A percentile compares a stretch with the other conserved stretches of the same genome.
Conservation (phyloP, 2,329 filamentous ascomycete species). For the Penicillium verrucosum region DNA sequence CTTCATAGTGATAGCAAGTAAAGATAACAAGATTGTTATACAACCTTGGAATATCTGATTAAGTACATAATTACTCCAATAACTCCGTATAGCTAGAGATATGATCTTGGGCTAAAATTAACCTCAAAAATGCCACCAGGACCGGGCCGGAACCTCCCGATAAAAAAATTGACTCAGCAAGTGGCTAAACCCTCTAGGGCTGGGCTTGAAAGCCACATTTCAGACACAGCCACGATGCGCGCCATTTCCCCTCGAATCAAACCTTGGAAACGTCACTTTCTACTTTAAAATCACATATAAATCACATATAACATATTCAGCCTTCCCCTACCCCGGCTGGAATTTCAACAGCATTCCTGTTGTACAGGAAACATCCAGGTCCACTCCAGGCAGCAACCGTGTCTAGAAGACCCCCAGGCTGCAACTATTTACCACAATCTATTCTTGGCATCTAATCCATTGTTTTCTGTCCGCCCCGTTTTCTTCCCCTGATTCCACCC, state of each 20-base stretch:
- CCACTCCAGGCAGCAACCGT: slow-evolving; percentile 7
- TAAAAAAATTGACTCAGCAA: neutral
- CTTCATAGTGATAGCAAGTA: neutral
- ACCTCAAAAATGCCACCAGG: neutral
- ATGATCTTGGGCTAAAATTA: neutral
- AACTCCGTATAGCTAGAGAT: neutral
- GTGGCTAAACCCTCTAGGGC: neutral
- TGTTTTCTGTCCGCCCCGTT: neutral
- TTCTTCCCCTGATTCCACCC: neutral
- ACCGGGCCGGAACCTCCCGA: neutral
- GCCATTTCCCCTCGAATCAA: slow-evolving; percentile 3
- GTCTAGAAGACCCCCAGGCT: neutral
- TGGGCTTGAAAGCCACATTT: neutral
- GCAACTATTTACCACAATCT: neutral
- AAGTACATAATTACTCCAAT: too few relatives aligned
- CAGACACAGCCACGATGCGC: neutral
- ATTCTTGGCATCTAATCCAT: slow-evolving; percentile 3
- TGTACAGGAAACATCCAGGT: neutral
- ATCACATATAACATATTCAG: neutral
- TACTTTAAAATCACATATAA: neutral
- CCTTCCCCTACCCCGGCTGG: neutral
- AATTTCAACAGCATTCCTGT: neutral
- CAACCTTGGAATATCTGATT: neutral
- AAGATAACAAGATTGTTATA: neutral
- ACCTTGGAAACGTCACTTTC: neutral